Conservation (phyloP, 441 rosid species). For the Hura crepitans region DNA sequence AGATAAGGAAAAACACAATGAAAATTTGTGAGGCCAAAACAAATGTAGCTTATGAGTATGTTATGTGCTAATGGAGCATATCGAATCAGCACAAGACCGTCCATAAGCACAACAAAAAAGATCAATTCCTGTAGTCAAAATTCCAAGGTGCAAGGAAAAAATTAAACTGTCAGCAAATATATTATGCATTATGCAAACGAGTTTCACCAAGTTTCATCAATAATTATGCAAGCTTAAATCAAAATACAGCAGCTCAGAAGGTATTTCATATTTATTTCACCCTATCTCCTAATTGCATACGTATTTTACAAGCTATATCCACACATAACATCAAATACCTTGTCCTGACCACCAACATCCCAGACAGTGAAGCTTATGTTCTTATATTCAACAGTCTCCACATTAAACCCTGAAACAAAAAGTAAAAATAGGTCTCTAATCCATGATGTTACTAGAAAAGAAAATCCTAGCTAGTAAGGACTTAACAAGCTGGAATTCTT, state of each 20-base stretch:
- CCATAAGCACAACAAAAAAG: slow-evolving; percentile 22
- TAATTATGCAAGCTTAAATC: background rate
- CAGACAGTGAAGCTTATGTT: slow-evolving; percentile 85
- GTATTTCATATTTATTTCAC: too few relatives aligned
- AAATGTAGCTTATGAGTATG: slow-evolving; percentile 28
- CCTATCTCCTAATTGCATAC: too few relatives aligned
- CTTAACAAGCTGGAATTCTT: background rate
- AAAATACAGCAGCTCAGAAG: background rate
- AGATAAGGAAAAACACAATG: background rate
- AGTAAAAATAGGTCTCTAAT: background rate
- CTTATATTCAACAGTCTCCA: slow-evolving; percentile 82
- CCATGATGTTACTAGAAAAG: background rate
- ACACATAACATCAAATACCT: slow-evolving; percentile 33
- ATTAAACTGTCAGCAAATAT: background rate
- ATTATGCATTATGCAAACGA: background rate
- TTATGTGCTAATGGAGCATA: slow-evolving; percentile 22
- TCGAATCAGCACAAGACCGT: slow-evolving; percentile 31
- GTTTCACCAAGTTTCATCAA: background rate
- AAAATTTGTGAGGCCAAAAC: slow-evolving; percentile 8
- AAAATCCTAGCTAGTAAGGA: background rate
- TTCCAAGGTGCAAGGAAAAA: background rate
- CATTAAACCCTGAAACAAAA: slow-evolving; percentile 55
- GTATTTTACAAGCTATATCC: background rate
- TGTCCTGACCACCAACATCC: slow-evolving; percentile 89
- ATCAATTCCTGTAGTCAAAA: background rate